Evolutionary conservation across 1,284 basidiomycete genomes (phyloP), one percentile per base, ranked within the genome.

Genomic region (Pascua sp.): DNA sequence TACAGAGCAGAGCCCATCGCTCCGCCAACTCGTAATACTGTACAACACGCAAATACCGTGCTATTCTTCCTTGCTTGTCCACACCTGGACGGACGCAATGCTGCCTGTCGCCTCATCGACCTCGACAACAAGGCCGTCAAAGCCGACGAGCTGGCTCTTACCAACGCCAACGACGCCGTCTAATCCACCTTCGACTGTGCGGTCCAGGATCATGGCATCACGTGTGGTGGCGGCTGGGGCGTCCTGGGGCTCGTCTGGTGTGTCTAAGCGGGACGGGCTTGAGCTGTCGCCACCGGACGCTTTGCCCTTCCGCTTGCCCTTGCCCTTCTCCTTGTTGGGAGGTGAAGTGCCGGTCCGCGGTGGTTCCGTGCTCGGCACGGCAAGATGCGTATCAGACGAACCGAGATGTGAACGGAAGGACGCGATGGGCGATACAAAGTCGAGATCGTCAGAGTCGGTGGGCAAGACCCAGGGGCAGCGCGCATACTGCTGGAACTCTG

Each of bases 401-500:
- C 43, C 15, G 16, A 57, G 51, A 9, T 50, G 49, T 0, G 57
- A n/a, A 17, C 60, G 55, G 59, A 73, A 70, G 8, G 65, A 18
- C 0, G 60, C 53, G 10, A 67, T 46, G 5, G 68, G 55, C 5
- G 67, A 67, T 8, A 68, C 62, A 15, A 60, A 57, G 40, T 67
- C 56, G 7, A 72, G 63, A 9, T 53, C 40, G 11, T 57, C 57
- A 1, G 67, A 50, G 9, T 59, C 41, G 10, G 63, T 62, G 11
- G 59, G 50, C 38, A 94, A 82, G 66, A 87, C 84, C 91, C 91
- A 94, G 41, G 87, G 88, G 75, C 91, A 93, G 16, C 90, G 85
- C 67, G 91, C 89, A 69, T 92, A 91, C 17, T 86, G 82, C 70
- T 93, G 91, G 69, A 94, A 94, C 42, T 90, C 76, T 0, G 90